phyloP scores from a whole-genome alignment of 164 flowering plant genomes.

The Akebia trifoliata region DNA sequence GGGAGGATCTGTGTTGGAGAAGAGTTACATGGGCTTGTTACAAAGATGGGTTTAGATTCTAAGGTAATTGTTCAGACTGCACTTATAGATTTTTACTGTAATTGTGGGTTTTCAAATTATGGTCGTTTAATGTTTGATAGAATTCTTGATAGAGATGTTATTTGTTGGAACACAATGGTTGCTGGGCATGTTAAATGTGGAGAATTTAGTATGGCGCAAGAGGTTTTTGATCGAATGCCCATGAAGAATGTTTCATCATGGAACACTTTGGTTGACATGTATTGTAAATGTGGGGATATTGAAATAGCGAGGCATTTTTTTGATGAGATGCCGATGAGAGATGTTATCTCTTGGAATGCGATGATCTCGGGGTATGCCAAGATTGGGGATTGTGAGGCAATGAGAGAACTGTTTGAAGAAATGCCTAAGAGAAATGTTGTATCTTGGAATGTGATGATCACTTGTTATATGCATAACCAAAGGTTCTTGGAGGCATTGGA shows the following conservation, averaged over 20 bases:
- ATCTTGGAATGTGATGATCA: conserved; percentile 30
- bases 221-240: conserved; percentile 27
- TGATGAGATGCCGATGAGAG: conserved; percentile 24
- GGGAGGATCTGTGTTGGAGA: conserved; percentile 12
- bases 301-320: conserved; percentile 19
- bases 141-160: conserved; percentile 21
- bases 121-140: conserved; percentile 22
- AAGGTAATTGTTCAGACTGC: conserved; percentile 20
- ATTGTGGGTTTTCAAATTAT: conserved; percentile 11
- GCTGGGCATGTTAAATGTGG: conserved; percentile 24
- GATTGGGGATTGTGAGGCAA: conserved; percentile 18
- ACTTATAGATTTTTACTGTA: conserved; percentile 24
- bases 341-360: conserved; percentile 29
- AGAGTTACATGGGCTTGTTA: conserved; percentile 25
- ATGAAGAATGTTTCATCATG: conserved; percentile 21
- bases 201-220: conserved; percentile 15
- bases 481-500: conserved; percentile 24
- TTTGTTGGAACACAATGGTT: conserved; percentile 34
- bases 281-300: conserved; percentile 25
- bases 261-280: conserved; percentile 29
- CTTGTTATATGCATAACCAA: conserved; percentile 19
- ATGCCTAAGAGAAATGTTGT: conserved; percentile 30
- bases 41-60: conserved; percentile 14
- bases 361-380: conserved; percentile 25
- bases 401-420: conserved; percentile 16